These are phyloP conservation scores for Globisporangium cylindrosporum DNA, from an alignment of 352 stramenopile species.

Conservation along the genomic window DNA sequence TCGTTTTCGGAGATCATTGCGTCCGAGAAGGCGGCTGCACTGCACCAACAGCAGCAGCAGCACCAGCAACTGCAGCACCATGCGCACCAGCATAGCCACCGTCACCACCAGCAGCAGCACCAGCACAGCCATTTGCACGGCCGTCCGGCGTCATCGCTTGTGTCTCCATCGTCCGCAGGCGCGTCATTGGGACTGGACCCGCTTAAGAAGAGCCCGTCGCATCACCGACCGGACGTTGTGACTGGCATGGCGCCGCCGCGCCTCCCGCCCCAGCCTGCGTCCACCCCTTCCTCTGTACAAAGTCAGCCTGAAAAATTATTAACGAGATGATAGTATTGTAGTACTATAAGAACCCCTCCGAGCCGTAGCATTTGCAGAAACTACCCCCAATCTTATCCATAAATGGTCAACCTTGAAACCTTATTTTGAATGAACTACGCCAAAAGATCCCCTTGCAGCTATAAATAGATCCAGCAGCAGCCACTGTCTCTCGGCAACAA, in stretches of 20 bases:
- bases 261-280: slow-evolving; percentile 2
- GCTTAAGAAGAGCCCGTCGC: slow-evolving; percentile 8
- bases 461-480: background rate
- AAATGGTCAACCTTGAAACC: background rate
- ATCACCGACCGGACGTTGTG: slow-evolving; percentile 10
- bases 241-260: background rate
- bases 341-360: background rate
- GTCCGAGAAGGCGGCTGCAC: slow-evolving; percentile 15
- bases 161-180: background rate
- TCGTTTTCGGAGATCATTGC: slow-evolving; percentile 23
- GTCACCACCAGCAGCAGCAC: slow-evolving; percentile 25
- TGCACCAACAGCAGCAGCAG: slow-evolving; percentile 19
- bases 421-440: background rate
- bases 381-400: background rate
- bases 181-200: slow-evolving; percentile 2
- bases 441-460: background rate
- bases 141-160: background rate
- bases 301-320: slow-evolving; percentile 21
- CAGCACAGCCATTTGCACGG: slow-evolving; percentile 16
- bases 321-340: slow-evolving; percentile 6
- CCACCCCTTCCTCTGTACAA: slow-evolving; percentile 17
- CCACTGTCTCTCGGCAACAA: background rate
- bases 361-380: background rate
- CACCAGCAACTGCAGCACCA: slow-evolving; percentile 27
- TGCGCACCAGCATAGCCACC: slow-evolving; percentile 19